Evolutionary conservation across 192 early-diverging fungal genomes (phyloP).

Genomic region (Irineochytrium annulatum): DNA sequence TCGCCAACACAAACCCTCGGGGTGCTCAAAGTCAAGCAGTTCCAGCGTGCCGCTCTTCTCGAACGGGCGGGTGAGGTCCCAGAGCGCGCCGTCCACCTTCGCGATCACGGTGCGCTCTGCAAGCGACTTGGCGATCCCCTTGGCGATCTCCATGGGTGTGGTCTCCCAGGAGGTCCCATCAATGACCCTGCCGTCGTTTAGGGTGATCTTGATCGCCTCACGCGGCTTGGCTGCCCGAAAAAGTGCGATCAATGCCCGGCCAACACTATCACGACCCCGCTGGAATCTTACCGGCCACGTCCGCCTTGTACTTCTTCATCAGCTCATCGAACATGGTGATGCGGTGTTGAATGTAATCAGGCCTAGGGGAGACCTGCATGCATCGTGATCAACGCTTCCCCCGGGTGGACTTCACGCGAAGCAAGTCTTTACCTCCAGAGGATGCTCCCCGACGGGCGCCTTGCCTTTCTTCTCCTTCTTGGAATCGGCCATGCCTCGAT

Average conservation of each 20-base stretch:
- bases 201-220: slow-evolving; percentile 62
- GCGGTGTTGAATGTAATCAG: slow-evolving; percentile 74
- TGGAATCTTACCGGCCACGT: slow-evolving; percentile 61
- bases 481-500: not conserved
- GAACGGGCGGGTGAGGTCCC: slow-evolving; percentile 84
- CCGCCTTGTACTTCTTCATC: slow-evolving; percentile 61
- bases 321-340: slow-evolving; percentile 77
- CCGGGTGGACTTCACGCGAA: not conserved
- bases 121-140: slow-evolving; percentile 82
- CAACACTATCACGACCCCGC: no score
- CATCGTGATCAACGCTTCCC: not conserved
- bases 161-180: slow-evolving; percentile 91
- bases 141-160: slow-evolving; percentile 88
- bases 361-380: slow-evolving; percentile 54
- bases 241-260: not conserved
- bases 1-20: slow-evolving; percentile 63
- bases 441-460: slow-evolving; percentile 8
- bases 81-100: slow-evolving; percentile 86
- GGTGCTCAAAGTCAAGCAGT: slow-evolving; percentile 90
- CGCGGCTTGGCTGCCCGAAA: slow-evolving; percentile 33
- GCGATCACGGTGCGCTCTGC: slow-evolving; percentile 88
- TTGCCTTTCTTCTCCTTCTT: slow-evolving; percentile 9
- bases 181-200: slow-evolving; percentile 79
- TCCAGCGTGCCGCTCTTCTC: slow-evolving; percentile 77
- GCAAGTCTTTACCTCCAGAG: slow-evolving; percentile 6